phyloP scores from a whole-genome alignment of 345 rosid genomes.

The Eucalyptus microcorys region DNA sequence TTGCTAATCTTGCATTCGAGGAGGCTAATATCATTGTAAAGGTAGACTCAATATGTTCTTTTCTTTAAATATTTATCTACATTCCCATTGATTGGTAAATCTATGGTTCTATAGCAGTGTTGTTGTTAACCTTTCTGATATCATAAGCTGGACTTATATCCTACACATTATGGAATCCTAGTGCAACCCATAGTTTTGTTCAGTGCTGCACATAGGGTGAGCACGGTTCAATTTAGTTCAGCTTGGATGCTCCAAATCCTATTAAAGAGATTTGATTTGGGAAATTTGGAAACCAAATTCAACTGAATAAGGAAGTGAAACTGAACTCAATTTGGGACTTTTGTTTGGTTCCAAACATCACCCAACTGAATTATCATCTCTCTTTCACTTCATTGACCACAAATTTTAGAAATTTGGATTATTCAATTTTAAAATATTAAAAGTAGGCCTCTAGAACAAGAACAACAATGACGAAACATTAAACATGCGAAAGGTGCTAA shows the following conservation, averaged over 20 bases:
- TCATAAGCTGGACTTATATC: background rate
- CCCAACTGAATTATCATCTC: background rate
- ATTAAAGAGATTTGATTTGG: background rate
- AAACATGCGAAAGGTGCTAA: background rate
- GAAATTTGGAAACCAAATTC: background rate
- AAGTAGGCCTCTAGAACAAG: background rate
- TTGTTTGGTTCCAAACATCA: background rate
- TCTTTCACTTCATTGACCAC: background rate
- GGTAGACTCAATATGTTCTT: slow-evolving; percentile 17
- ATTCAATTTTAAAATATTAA: background rate
- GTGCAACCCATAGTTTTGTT: background rate
- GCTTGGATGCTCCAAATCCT: background rate
- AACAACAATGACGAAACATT: background rate
- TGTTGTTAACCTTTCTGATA: background rate
- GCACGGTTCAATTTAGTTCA: background rate
- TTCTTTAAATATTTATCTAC: background rate
- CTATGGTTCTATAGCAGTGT: background rate
- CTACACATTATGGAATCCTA: background rate
- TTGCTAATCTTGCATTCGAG: slow-evolving; percentile 76
- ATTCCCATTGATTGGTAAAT: background rate
- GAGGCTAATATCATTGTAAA: slow-evolving; percentile 61
- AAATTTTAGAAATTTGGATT: background rate
- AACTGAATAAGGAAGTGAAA: background rate
- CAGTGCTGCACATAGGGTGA: background rate
- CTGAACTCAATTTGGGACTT: background rate